These are phyloP conservation scores for Sphaerostilbella broomeana DNA, from an alignment of 2,329 filamentous ascomycete genomes.

Conservation along the genomic window DNA sequence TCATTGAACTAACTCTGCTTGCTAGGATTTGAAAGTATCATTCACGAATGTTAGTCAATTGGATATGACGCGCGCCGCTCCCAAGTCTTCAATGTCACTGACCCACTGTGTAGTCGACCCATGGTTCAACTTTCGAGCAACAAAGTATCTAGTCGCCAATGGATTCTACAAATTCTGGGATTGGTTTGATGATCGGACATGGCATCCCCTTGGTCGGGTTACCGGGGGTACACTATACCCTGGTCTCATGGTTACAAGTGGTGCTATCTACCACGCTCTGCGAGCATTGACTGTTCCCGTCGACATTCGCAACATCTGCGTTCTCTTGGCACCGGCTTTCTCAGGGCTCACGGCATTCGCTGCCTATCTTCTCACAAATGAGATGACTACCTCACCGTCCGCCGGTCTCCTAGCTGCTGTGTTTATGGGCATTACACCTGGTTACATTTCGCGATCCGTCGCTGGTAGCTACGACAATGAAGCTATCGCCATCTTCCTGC, in stretches of 20 bases:
- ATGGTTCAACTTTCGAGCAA: slow-evolving; percentile 99
- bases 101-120: slow-evolving; percentile 68
- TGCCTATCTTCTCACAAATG: slow-evolving; percentile 89
- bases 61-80: background rate
- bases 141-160: slow-evolving; percentile 93
- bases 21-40: slow-evolving; percentile 93
- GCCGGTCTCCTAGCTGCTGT: slow-evolving; percentile 88
- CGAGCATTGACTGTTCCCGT: slow-evolving; percentile 84
- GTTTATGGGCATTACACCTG: slow-evolving; percentile 97
- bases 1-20: slow-evolving; percentile 26
- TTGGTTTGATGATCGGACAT: slow-evolving; percentile 99
- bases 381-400: slow-evolving; percentile 93
- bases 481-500: slow-evolving; percentile 96
- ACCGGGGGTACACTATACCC: slow-evolving; percentile 98
- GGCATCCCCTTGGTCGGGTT: slow-evolving; percentile 96
- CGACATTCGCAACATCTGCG: slow-evolving; percentile 98
- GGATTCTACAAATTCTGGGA: slow-evolving; percentile 99
- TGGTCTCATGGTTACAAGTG: slow-evolving; percentile 97
- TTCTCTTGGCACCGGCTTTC: slow-evolving; percentile 88
- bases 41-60: slow-evolving; percentile 84
- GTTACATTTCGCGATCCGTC: slow-evolving; percentile 96
- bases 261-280: slow-evolving; percentile 89
- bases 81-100: slow-evolving; percentile 1
- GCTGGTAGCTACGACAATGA: slow-evolving; percentile 99
- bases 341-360: slow-evolving; percentile 91